These are phyloP conservation scores for Aspergillus proliferans DNA, from an alignment of 2,329 filamentous ascomycete species.

Conservation along the genomic window DNA sequence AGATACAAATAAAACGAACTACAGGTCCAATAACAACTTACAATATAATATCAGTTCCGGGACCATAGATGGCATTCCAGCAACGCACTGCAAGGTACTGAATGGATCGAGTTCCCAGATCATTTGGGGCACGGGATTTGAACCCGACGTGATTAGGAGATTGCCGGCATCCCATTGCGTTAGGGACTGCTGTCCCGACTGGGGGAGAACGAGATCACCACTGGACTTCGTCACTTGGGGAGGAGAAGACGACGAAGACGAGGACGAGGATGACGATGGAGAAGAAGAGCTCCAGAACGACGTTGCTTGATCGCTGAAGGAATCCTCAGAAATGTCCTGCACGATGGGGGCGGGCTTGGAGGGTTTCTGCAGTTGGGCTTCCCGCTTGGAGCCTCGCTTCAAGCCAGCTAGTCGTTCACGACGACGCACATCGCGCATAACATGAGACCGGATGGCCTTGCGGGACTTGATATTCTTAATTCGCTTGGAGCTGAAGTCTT, in stretches of 20 bases:
- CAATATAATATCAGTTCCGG: too few species aligned
- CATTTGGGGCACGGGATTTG: too few species aligned
- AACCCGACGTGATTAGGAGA: too few species aligned
- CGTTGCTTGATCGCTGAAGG: constrained; percentile 9
- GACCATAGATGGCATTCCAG: too few species aligned
- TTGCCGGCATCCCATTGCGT: too few species aligned
- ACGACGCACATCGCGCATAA: constrained; percentile 39
- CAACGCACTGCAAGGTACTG: too few species aligned
- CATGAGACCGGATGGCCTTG: constrained; percentile 38
- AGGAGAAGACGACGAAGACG: too few species aligned
- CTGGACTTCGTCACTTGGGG: too few species aligned
- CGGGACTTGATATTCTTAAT: constrained; percentile 35
- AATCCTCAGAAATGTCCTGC: constrained; percentile 3
- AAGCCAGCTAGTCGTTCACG: constrained; percentile 34
- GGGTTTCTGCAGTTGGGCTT: constrained; percentile 4
- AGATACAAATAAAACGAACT: not conserved
- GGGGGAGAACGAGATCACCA: too few species aligned
- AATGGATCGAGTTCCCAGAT: too few species aligned
- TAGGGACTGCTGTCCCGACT: too few species aligned
- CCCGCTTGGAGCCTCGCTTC: constrained; percentile 30
- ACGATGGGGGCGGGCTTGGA: constrained; percentile 5
- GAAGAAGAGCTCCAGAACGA: constrained; percentile 8
- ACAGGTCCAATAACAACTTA: too few species aligned
- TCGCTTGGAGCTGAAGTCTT: constrained; percentile 32
- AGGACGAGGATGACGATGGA: constrained; percentile 5